Evolutionary conservation across 768 basidiomycete genomes (phyloP), one percentile per base, ranked within the genome.

Genomic region (Hericium coralloides): DNA sequence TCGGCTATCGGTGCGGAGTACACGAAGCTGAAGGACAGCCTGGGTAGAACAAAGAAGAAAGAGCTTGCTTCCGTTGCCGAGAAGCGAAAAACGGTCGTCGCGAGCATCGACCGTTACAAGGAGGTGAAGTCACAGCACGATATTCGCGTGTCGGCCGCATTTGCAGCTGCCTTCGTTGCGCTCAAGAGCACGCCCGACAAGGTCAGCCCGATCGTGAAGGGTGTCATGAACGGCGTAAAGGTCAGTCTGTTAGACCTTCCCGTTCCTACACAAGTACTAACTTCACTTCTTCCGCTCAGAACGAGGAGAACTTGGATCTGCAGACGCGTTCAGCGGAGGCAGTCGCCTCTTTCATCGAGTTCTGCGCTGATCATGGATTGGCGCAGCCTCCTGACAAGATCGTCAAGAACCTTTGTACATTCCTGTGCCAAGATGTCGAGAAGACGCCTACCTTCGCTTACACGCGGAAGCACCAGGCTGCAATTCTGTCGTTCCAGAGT

Each of bases 141-240:
- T 61, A 81, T 83, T 20, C 88, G 93, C 43, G 87, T 98, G 18
- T 85, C 84, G 2, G 92, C 97, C 7, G 84, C 92, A 0, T 88
- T 97, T 64, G 92, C 95, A 8, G 87, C 91, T 2, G 92, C 95
- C 0, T 87, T 94, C 61, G 87, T 99, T 12, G 87, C 93, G 8
- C 83, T 98, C 61, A 79, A 81, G 66, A 83, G 83, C 37, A 84
- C 92, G 12, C 95, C 97, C 0, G 84, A 92, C 59, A 98, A 97
- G 73, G 85, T 98, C 60, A 95, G 92, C 63, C 95, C 97, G 0
- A 84, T 99, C 50, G 93, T 99, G 47, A 94, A 95, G 69, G 92
- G 91, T 22, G 85, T 98, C 56, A 98, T 98, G 89, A 95, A 93
- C 57, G 92, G 94, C 22, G 87, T 98, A 75, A 98, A 97, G 83